phyloP scores from a whole-genome alignment of 495 filamentous ascomycete species.

The Bacidia gigantensis region DNA sequence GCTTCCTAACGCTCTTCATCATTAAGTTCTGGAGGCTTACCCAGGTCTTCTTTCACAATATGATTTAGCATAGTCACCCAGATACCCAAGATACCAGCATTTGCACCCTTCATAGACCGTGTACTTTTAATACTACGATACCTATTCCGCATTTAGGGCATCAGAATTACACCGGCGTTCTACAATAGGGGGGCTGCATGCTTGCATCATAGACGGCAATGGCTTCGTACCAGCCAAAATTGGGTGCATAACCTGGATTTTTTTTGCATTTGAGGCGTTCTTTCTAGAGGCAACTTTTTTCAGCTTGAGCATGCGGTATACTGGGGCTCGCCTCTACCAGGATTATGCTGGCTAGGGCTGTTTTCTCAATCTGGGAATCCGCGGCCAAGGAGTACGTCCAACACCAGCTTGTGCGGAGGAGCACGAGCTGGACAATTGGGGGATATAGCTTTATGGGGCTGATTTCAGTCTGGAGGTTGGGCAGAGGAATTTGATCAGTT shows the following conservation, averaged over 20 bases:
- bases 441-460: background rate
- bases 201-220: slow-evolving; percentile 3
- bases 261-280: too few species aligned
- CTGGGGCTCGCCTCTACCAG: too few species aligned
- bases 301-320: background rate
- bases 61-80: background rate
- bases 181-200: background rate
- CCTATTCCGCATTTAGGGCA: background rate
- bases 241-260: too few species aligned
- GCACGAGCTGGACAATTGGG: too few species aligned
- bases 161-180: background rate
- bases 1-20: too few species aligned
- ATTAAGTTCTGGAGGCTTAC: too few species aligned
- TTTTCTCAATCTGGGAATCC: background rate
- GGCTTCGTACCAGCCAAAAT: too few species aligned
- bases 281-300: background rate
- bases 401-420: background rate
- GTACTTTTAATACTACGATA: slow-evolving; percentile 4
- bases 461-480: background rate
- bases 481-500: background rate
- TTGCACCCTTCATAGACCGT: slow-evolving; percentile 8
- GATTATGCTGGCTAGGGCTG: background rate
- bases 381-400: background rate
- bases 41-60: too few species aligned
- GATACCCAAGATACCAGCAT: background rate